Evolutionary conservation across 2,329 filamentous ascomycete genomes (phyloP).

Genomic region (Alternaria longipes): DNA sequence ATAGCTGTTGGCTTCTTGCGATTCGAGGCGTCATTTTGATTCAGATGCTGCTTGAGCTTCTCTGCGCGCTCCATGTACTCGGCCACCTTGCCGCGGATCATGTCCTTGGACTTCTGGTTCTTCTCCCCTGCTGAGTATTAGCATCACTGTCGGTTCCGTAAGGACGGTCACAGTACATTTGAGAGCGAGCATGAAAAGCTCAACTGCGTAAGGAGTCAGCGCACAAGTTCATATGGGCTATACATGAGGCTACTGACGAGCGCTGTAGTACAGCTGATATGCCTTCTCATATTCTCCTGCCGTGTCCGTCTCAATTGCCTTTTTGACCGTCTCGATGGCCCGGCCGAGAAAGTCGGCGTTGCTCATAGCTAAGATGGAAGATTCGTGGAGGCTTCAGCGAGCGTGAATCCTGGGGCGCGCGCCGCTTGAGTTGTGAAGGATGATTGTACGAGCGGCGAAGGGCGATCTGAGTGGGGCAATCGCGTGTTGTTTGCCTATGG

Average conservation of each 20-base stretch:
- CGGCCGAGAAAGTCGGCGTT: constrained; percentile 96
- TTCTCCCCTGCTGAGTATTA: constrained; percentile 73
- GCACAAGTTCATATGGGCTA: neutral
- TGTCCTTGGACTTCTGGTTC: constrained; percentile 95
- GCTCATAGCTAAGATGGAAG: constrained; percentile 70
- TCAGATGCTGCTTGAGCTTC: constrained; percentile 92
- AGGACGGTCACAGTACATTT: constrained; percentile 70
- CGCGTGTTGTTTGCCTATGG: constrained; percentile 3
- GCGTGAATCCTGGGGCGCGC: constrained; percentile 10
- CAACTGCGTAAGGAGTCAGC: constrained; percentile 62
- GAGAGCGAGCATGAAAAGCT: constrained; percentile 97
- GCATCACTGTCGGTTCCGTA: constrained; percentile 15
- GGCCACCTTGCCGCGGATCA: constrained; percentile 92
- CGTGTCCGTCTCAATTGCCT: constrained; percentile 96
- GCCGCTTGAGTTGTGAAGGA: constrained; percentile 8
- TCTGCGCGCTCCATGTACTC: constrained; percentile 99
- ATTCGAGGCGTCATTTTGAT: constrained; percentile 73
- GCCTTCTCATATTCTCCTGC: constrained; percentile 96
- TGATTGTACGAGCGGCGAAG: constrained; percentile 7
- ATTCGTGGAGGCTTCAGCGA: constrained; percentile 10
- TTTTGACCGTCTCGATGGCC: constrained; percentile 95
- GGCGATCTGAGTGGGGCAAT: constrained; percentile 10
- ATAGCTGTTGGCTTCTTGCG: constrained; percentile 75
- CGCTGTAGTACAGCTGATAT: constrained; percentile 94
- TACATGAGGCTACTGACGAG: constrained; percentile 53